Base-by-base conservation (phyloP, 306 rosid species). In the Aeschynomene evenia region DNA sequence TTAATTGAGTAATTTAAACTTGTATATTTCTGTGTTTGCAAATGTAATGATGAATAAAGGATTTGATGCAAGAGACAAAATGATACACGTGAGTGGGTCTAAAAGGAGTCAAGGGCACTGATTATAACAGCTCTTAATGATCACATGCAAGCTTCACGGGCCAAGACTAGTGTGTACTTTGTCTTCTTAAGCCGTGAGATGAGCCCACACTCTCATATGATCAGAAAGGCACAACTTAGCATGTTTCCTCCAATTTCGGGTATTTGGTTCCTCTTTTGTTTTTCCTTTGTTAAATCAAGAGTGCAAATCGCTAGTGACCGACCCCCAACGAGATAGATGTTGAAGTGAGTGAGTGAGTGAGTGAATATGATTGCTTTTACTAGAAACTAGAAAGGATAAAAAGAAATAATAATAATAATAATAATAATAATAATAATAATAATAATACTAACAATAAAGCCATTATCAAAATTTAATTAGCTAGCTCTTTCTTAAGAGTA, bases 121-220 rank as follows among this genome's bases (percentile, higher is more conserved):
- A 89, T 79, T 79, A 71, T 78, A 89, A 86, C 96, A 89, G 80
- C 89, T 82, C 89, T 80, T 57, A 73, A 74, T 77, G 77, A 64
- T 86, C 96, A 89, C 96, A 89, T 89, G 96, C 91, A 84, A 66
- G 71, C 71, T 82, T 89, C 96, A 89, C 96, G 96, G 96, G 89
- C 82, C 65, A 59, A 48, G 15, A 48, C 72, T 81, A 55, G 57
- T 40, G 14, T 60, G 61, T 71, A 23, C 53, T 66, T 80, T 85
- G 85, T 80, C 85, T 68, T 83, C 76, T 78, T 69, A 71, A 85
- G 53, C 64, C 69, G 37, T 60, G 69, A 85, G 53, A n/a, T n/a
- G n/a, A n/a, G n/a, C n/a, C n/a, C 48, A 59, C 72, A 37, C 74
- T 18, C 63, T 79, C 66, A 49, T 57, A 55, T 49, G 75, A 54